phyloP scores from a whole-genome alignment of 129 eudicot species.

The Flaveria bidentis region DNA sequence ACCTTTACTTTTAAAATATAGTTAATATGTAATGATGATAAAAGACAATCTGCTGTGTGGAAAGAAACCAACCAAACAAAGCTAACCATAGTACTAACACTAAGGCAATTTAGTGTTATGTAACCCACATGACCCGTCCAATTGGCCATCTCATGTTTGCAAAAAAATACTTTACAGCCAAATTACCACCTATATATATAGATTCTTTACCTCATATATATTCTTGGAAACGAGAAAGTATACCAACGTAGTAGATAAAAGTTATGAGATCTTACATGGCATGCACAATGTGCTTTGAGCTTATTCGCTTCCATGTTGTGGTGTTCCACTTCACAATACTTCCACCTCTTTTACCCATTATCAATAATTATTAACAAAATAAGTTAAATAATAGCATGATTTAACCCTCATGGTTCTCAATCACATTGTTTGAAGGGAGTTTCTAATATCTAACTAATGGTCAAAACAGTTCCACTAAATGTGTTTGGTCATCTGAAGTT shows the following conservation, averaged over 20 bases:
- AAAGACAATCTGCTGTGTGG: too few relatives aligned
- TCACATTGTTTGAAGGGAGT: neutral
- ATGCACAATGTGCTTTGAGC: conserved; percentile 53
- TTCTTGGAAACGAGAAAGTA: neutral
- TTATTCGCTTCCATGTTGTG: conserved; percentile 70
- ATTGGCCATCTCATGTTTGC: neutral
- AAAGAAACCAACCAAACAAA: too few relatives aligned
- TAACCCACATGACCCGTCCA: too few relatives aligned
- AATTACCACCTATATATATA: neutral
- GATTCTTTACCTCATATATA: neutral
- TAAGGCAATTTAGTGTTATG: too few relatives aligned
- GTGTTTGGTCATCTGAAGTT: neutral
- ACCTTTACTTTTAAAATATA: too few relatives aligned
- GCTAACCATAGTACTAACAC: too few relatives aligned
- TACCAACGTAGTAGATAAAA: conserved; percentile 11
- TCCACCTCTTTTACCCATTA: conserved; percentile 38
- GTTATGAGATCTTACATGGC: conserved; percentile 59
- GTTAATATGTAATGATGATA: too few relatives aligned
- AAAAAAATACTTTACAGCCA: neutral
- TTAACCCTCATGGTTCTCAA: neutral
- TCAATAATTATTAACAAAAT: neutral
- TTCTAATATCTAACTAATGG: conserved; percentile 9
- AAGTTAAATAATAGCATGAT: neutral
- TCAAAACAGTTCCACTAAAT: neutral
- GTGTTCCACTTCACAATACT: conserved; percentile 68